Evolutionary conservation across 1,139 yeast genomes (phyloP).

Genomic region (Zhuliangozyma blackwelliae): DNA sequence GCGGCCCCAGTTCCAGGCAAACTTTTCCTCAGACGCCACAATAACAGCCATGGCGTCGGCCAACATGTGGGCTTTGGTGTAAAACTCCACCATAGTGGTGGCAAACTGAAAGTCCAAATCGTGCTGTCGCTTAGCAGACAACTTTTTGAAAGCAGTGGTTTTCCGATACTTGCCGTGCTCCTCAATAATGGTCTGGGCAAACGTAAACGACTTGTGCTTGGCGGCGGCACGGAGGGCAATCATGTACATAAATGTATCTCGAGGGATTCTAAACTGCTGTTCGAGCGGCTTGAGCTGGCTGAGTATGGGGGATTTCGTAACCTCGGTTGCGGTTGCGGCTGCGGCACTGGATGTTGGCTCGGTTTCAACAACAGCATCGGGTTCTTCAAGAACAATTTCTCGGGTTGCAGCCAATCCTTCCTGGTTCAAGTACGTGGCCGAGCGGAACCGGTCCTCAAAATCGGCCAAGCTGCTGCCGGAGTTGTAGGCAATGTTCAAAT

Average conservation of each 20-base stretch:
- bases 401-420: constrained; percentile 19
- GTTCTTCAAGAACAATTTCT: constrained; percentile 8
- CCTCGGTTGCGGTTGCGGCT: constrained; percentile 1
- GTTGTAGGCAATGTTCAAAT: constrained; percentile 50
- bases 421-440: constrained; percentile 41
- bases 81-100: constrained; percentile 51
- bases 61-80: constrained; percentile 48
- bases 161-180: constrained; percentile 76
- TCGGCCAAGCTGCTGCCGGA: constrained; percentile 40
- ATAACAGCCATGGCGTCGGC: constrained; percentile 72
- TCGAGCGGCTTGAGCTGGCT: constrained; percentile 6
- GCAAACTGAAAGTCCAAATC: constrained; percentile 67
- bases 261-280: constrained; percentile 23
- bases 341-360: constrained; percentile 1
- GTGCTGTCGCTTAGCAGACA: constrained; percentile 38
- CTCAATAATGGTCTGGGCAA: constrained; percentile 67
- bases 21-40: constrained; percentile 61
- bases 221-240: constrained; percentile 67
- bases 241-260: constrained; percentile 55
- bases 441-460: constrained; percentile 48
- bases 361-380: constrained; percentile 4
- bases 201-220: constrained; percentile 44
- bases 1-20: constrained; percentile 66
- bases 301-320: constrained; percentile 27
- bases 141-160: constrained; percentile 39